Percentiles rank a stretch among this genome's conserved stretches.
These are phyloP conservation scores for Rhizopus microsporus DNA, from an alignment of 371 early-diverging fungal genomes.

Conservation along the genomic window DNA sequence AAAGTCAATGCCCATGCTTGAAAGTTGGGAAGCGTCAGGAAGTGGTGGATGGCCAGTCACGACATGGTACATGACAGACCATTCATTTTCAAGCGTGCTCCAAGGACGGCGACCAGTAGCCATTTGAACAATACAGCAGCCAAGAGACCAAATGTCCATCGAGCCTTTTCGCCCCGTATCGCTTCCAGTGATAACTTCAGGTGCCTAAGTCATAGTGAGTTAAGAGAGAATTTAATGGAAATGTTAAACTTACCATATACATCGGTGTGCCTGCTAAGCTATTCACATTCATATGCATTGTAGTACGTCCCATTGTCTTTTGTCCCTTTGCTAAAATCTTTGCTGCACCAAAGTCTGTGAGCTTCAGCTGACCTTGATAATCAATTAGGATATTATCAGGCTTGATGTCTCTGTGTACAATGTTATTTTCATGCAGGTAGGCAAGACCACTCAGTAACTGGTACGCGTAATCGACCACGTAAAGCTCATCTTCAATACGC, in stretches of 20 bases:
- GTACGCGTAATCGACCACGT: conserved; percentile 74
- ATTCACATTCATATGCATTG: conserved; percentile 59
- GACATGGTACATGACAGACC: conserved; percentile 90
- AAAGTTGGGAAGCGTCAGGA: conserved; percentile 67
- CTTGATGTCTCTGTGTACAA: conserved; percentile 93
- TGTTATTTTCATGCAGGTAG: conserved; percentile 85
- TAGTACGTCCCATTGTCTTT: conserved; percentile 69
- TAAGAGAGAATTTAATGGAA: neutral
- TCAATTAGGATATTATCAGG: conserved; percentile 86
- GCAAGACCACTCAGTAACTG: conserved; percentile 89
- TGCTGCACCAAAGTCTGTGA: conserved; percentile 91
- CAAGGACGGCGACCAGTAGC: conserved; percentile 92
- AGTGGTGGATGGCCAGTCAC: conserved; percentile 75
- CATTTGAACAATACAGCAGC: conserved; percentile 96
- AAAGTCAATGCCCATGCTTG: conserved; percentile 72
- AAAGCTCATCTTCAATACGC: conserved; percentile 73
- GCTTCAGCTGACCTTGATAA: conserved; percentile 76
- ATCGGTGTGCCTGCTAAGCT: conserved; percentile 93
- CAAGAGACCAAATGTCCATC: conserved; percentile 95
- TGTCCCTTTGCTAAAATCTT: conserved; percentile 82
- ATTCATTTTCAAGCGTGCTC: conserved; percentile 90
- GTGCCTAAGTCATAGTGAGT: conserved; percentile 55
- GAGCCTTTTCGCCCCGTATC: conserved; percentile 75
- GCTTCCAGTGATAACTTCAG: conserved; percentile 91
- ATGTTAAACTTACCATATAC: conserved; percentile 74